Base-by-base conservation (phyloP, 768 basidiomycete genomes). In the Pholiota molesta region DNA sequence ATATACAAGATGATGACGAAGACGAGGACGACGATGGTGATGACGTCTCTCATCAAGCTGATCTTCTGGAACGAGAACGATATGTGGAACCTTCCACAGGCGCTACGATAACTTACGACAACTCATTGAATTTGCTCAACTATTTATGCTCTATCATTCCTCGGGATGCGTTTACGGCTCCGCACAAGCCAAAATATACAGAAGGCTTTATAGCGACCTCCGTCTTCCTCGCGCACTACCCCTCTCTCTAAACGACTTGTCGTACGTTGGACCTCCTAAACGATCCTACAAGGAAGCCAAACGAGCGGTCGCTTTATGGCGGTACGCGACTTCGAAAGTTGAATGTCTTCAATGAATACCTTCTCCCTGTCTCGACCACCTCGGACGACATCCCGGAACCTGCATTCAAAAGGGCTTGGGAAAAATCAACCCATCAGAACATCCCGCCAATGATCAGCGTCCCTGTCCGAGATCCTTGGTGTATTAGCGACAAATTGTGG, bases 281-380 rank as follows among this genome's bases (percentile, higher is more conserved):
- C 76, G 79, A 47, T 84, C 91, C 13, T 95, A 94, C 71, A 87
- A 83, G 62, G 92, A 92, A 69, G 94, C 95, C 0, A 92, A 87
- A 67, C 87, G 94, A 7, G 90, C 90, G 3, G 93, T 85, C 11
- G 91, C 93, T 0, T 93, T 71, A 74, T 85, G 63, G 94, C 90
- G 2, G 91, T 93, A 87, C 85, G 66, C 78, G 79, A 2, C 79
- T 97, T 16, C 84, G 88, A 62, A 77, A 79, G 29, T 75, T 92
- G n/a, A 83, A 89, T 29, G 88, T 92, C 5, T 89, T 95, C 66
- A 89, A 96, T 67, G 88, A 94, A 60, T 88, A 91, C 69, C 81
- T 97, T 2, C 80, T 94, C 10, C 94, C 95, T 0, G 77, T 83
- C n/a, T 80, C 86, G 14, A 81, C 80, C 47, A 73, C 82, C 29